Evolutionary conservation across 768 basidiomycete species (phyloP).

Genomic region (Fibroporia radiculosa): DNA sequence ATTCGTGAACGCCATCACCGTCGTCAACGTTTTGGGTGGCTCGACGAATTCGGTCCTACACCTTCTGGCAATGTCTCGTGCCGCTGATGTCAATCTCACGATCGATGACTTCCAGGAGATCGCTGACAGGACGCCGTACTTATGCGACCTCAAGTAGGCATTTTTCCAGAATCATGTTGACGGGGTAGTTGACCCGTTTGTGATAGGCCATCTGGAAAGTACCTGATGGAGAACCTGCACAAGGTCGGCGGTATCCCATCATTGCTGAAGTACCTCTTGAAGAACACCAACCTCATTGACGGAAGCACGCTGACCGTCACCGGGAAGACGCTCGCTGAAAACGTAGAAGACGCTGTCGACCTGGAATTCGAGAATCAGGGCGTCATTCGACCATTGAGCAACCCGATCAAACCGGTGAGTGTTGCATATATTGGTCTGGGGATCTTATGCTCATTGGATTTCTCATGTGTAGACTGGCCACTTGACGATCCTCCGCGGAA

Average conservation of each 20-base stretch:
- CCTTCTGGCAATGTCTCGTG: slow-evolving; percentile 77
- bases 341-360: slow-evolving; percentile 70
- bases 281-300: slow-evolving; percentile 72
- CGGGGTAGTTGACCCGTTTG: slow-evolving; percentile 7
- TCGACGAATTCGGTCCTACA: slow-evolving; percentile 87
- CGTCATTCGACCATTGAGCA: slow-evolving; percentile 59
- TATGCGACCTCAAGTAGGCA: slow-evolving; percentile 71
- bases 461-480: slow-evolving; percentile 51
- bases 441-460: background rate
- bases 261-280: slow-evolving; percentile 75
- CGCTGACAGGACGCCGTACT: slow-evolving; percentile 72
- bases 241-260: slow-evolving; percentile 80
- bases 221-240: slow-evolving; percentile 89
- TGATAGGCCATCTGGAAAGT: slow-evolving; percentile 70
- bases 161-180: background rate
- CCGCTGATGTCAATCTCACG: slow-evolving; percentile 62
- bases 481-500: slow-evolving; percentile 82
- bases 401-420: slow-evolving; percentile 64
- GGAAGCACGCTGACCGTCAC: slow-evolving; percentile 84
- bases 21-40: slow-evolving; percentile 76
- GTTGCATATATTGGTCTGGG: too few relatives aligned
- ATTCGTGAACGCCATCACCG: slow-evolving; percentile 78
- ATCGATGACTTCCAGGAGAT: slow-evolving; percentile 86
- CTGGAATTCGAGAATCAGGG: slow-evolving; percentile 69
- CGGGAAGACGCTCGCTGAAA: slow-evolving; percentile 84